phyloP scores from a whole-genome alignment of 208 protist species.

The Blastocrithidia nonstop region DNA sequence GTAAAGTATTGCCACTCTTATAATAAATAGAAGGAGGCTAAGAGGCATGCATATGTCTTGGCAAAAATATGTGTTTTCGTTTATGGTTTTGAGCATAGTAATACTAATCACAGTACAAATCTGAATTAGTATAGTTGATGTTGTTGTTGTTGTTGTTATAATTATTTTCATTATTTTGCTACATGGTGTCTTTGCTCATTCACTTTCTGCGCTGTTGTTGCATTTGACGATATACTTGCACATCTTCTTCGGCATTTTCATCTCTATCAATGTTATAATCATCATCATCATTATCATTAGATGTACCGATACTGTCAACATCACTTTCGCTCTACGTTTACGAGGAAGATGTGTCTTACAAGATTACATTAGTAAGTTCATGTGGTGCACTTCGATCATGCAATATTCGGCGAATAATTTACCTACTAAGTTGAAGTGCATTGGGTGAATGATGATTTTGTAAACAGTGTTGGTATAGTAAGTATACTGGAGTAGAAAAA shows the following conservation, averaged over 20 bases:
- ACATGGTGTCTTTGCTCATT: too few relatives aligned
- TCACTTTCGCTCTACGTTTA: slow-evolving; percentile 1
- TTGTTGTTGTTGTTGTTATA: too few relatives aligned
- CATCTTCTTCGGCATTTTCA: not conserved
- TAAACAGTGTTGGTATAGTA: too few relatives aligned
- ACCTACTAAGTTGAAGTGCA: slow-evolving; percentile 9
- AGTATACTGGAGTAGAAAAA: too few relatives aligned
- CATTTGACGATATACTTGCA: too few relatives aligned
- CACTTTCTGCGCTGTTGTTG: too few relatives aligned
- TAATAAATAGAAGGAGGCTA: slow-evolving; percentile 13
- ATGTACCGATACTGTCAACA: slow-evolving; percentile 2
- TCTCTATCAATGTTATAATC: slow-evolving; percentile 1
- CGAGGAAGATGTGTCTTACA: slow-evolving; percentile 9
- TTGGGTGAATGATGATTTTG: too few relatives aligned
- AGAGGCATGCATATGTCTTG: not conserved
- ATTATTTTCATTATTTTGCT: too few relatives aligned
- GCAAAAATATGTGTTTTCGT: too few relatives aligned
- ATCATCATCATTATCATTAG: not conserved
- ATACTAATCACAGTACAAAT: too few relatives aligned
- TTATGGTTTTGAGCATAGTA: too few relatives aligned
- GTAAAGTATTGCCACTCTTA: slow-evolving; percentile 26
- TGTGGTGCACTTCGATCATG: slow-evolving; percentile 4
- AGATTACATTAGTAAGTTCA: slow-evolving; percentile 4
- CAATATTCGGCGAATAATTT: slow-evolving; percentile 11
- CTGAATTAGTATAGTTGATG: too few relatives aligned